Conservation (phyloP, 2,329 filamentous ascomycete species). For the Xylariales sp. region DNA sequence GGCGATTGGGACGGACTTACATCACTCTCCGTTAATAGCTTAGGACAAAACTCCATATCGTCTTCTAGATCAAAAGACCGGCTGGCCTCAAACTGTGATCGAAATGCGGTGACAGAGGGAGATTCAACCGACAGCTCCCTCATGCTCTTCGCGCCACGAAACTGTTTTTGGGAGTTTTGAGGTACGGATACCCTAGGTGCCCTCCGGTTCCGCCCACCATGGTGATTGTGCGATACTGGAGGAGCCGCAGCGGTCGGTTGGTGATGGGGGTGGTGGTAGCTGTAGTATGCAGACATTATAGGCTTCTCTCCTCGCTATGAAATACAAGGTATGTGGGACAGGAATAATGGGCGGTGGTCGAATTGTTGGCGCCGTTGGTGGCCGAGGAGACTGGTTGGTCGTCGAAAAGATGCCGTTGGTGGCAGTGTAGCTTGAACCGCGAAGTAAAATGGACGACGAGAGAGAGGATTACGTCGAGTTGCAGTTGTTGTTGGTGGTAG, state of each 20-base stretch:
- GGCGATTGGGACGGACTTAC: constrained; percentile 65
- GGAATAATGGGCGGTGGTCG: constrained; percentile 22
- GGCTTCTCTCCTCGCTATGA: constrained; percentile 32
- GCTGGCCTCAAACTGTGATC: constrained; percentile 88
- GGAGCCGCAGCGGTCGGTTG: constrained; percentile 65
- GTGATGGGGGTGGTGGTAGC: constrained; percentile 60
- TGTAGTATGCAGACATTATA: constrained; percentile 74
- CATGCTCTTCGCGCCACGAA: constrained; percentile 84
- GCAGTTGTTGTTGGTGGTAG: constrained; percentile 24
- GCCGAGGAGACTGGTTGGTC: constrained; percentile 19
- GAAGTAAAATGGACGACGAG: constrained; percentile 8
- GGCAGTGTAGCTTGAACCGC: constrained; percentile 30
- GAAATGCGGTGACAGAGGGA: constrained; percentile 80
- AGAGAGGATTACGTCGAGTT: constrained; percentile 18
- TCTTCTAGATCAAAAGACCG: constrained; percentile 96
- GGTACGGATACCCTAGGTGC: constrained; percentile 82
- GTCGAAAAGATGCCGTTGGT: constrained; percentile 31
- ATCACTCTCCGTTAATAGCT: constrained; percentile 91
- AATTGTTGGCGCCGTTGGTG: constrained; percentile 38
- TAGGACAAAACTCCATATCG: constrained; percentile 94
- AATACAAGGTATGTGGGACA: constrained; percentile 36
- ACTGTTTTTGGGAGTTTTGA: constrained; percentile 88
- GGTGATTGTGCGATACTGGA: constrained; percentile 77
- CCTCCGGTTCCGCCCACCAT: constrained; percentile 86
- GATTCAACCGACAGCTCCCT: constrained; percentile 82